Evolutionary conservation across 306 rosid species (phyloP).

Genomic region (Alnus rubra): DNA sequence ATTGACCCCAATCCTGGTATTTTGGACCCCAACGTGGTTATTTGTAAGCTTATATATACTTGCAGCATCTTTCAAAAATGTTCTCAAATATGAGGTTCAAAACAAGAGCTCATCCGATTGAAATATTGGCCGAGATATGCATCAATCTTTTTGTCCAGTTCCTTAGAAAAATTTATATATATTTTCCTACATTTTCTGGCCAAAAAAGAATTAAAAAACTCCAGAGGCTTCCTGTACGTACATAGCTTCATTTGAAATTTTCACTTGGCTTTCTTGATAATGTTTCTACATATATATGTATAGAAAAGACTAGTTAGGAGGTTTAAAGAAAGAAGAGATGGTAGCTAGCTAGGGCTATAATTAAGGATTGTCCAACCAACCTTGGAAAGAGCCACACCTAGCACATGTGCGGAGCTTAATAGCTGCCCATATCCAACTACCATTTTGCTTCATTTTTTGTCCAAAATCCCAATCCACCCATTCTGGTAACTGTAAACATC

Average conservation of each 20-base stretch:
- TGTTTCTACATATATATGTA: background rate
- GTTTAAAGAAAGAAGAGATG: background rate
- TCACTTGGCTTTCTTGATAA: background rate
- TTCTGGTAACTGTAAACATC: conserved; percentile 24
- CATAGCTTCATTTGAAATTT: too few species aligned
- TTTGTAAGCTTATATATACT: too few species aligned
- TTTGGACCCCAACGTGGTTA: too few species aligned
- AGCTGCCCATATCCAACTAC: conserved; percentile 18
- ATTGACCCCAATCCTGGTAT: too few species aligned
- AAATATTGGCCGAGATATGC: too few species aligned
- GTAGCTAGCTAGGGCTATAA: conserved; percentile 13
- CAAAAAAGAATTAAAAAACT: background rate
- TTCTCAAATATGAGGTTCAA: too few species aligned
- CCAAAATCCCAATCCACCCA: conserved; percentile 10
- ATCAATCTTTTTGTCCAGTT: background rate
- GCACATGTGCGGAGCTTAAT: conserved; percentile 39
- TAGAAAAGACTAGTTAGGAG: too few species aligned
- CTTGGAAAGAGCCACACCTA: conserved; percentile 20
- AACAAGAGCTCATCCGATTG: too few species aligned
- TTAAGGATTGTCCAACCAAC: conserved; percentile 48
- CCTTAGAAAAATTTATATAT: background rate
- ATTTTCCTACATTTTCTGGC: background rate
- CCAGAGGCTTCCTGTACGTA: background rate
- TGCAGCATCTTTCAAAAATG: too few species aligned
- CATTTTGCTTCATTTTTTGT: conserved; percentile 33